Base-by-base conservation (phyloP, 1,284 basidiomycete genomes). In the Coniferiporia weirii region DNA sequence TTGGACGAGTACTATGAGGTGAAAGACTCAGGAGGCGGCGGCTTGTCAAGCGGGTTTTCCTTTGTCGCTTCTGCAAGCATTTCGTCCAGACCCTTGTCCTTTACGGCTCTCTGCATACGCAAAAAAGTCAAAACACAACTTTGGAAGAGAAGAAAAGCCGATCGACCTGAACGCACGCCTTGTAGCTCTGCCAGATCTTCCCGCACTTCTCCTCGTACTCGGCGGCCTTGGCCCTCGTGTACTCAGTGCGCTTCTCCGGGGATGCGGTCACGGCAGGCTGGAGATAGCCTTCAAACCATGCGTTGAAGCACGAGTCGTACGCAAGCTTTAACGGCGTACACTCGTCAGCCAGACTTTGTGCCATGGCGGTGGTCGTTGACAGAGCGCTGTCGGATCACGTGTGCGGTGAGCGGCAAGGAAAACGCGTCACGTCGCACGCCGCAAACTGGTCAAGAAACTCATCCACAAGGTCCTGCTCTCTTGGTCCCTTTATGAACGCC, bases 251-350 rank as follows among this genome's bases (percentile, higher is more conserved):
- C 61, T 76, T 70, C 56, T 79, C 75, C 8, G 67, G 74, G 66
- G 73, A 49, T 68, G 66, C 63, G 27, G 71, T 73, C 8, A 88
- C 76, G 9, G 84, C 82, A 10, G 92, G 92, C 68, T 93, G 89
- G 36, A 98, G 83, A 70, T 97, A 98, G 20, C 91, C 91, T 70
- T 95, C 93, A 68, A 98, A 95, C 95, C 95, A 98, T 6, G 87
- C 83, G 69, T 97, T 96, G 77, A 98, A 98, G 77, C 95, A 98
- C 0, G 87, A 76, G 72, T 98, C 95, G 71, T 97, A 98, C 61
- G 84, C 78, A 63, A 88, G 85, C 71, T 98, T 98, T 58, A 95
- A 79, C 0, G 90, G 88, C 3, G 95, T 97, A 73, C 95, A 98
- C 74, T 87, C 81, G 1, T 84, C 75, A 2, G 89, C 83, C 32